Percentiles rank a stretch among this genome's conserved stretches.
Evolutionary conservation across 1,284 basidiomycete species (phyloP).

Genomic region (Schizopora paradoxa): DNA sequence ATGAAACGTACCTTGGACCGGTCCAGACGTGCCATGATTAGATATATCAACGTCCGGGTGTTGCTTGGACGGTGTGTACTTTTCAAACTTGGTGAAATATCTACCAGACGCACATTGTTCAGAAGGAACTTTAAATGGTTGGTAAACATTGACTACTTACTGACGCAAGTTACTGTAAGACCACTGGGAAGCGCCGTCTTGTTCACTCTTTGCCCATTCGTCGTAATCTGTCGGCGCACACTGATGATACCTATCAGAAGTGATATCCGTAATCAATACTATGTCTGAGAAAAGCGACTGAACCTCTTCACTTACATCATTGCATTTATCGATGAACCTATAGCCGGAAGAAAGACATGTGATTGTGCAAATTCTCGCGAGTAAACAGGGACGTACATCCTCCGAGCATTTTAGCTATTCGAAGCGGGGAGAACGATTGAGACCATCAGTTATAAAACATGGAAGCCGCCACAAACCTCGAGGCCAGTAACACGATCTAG

Average conservation of each 20-base stretch:
- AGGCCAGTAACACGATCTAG: conserved; percentile 15
- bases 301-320: conserved; percentile 12
- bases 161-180: conserved; percentile 49
- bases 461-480: conserved; percentile 5
- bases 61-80: conserved; percentile 13
- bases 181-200: conserved; percentile 53
- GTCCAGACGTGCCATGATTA: conserved; percentile 9
- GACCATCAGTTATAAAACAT: background rate
- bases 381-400: conserved; percentile 11
- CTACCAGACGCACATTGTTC: conserved; percentile 5
- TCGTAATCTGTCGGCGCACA: conserved; percentile 66
- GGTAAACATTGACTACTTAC: conserved; percentile 32
- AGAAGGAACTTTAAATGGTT: background rate
- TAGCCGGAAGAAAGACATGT: background rate
- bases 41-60: conserved; percentile 16
- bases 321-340: conserved; percentile 17
- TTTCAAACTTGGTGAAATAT: conserved; percentile 21
- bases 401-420: conserved; percentile 15
- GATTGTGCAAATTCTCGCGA: background rate
- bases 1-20: conserved; percentile 10
- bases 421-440: no score
- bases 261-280: no score
- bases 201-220: conserved; percentile 54
- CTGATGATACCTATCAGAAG: conserved; percentile 49
- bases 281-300: no score